Percentiles rank a stretch among this genome's conserved stretches.
Conservation (phyloP, 2,329 filamentous ascomycete genomes). For the Ophiostoma australiae region DNA sequence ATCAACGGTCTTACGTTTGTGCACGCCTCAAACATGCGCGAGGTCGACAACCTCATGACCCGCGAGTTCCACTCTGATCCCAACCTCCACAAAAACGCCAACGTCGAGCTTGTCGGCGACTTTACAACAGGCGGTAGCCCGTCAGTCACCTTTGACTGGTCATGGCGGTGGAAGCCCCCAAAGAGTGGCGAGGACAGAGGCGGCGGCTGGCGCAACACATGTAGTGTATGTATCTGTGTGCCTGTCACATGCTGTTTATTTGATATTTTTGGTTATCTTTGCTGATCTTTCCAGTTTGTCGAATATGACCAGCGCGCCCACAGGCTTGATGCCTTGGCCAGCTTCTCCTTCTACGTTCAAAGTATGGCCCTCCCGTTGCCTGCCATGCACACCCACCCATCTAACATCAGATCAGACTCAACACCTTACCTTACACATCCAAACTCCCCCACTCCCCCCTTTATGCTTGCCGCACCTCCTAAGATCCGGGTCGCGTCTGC, state of each 20-base stretch:
- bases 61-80: constrained; percentile 95
- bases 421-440: constrained; percentile 46
- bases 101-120: constrained; percentile 92
- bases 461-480: constrained; percentile 67
- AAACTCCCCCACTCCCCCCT: constrained; percentile 60
- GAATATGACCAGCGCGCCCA: constrained; percentile 95
- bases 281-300: constrained; percentile 62
- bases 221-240: constrained; percentile 60
- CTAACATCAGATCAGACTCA: constrained; percentile 37
- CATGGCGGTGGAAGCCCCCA: constrained; percentile 94
- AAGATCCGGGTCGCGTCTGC: constrained; percentile 79
- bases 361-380: constrained; percentile 44
- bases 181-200: constrained; percentile 74
- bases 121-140: constrained; percentile 77
- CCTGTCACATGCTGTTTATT: neutral
- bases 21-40: constrained; percentile 76
- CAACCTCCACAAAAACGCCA: constrained; percentile 94
- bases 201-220: constrained; percentile 92
- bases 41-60: constrained; percentile 90
- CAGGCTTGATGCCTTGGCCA: constrained; percentile 78
- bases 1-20: constrained; percentile 90
- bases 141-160: constrained; percentile 87
- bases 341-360: constrained; percentile 92
- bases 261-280: neutral
- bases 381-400: neutral